Base-by-base conservation (phyloP, 2,329 filamentous ascomycete species). In the Pyrenophora graminea region DNA sequence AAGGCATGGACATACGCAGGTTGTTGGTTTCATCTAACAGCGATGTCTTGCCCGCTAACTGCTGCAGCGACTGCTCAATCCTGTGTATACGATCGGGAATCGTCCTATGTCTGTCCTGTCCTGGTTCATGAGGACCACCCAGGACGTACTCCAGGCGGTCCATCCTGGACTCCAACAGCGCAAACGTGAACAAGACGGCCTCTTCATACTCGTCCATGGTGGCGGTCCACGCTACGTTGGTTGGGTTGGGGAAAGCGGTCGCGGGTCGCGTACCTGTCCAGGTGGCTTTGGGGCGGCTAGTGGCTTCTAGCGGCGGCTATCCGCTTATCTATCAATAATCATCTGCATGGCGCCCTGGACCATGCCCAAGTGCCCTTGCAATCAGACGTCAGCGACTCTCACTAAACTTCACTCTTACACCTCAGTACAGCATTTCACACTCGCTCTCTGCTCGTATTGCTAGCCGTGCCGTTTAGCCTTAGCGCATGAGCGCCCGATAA, bases 81-180 rank as follows among this genome's bases (percentile, higher is more conserved):
- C 56, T 65, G 48, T 69, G 66, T 34, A 77, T 67, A 32, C 74
- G 68, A 45, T 72, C 66, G 18, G 63, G 38, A 21, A 76, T 62
- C 7, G 64, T 65, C 57, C 48, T 62, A 3, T 62, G 56, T 52
- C 61, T 70, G 50, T 61, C 59, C 39, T 59, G 60, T 53, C 40
- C 27, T 19, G 45, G 46, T 33, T 53, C 48, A 39, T 56, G 58
- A 9, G 67, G 60, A 60, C 67, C 77, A 45, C 74, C 64, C 21
- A 80, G 63, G 7, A 75, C 51, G 54, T 77, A 79, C 42, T 76
- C 73, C 25, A 80, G 52, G 4, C 77, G 71, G 31, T 72, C 69
- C 39, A 80, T 62, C 9, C 78, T 72, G 45, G 74, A 74, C 56
- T 80, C 76, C 10, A 80, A 70, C 47, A 76, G 62, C 4, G 70